Evolutionary conservation across 192 early-diverging fungal genomes (phyloP).

Genomic region (Coemansia sp.): DNA sequence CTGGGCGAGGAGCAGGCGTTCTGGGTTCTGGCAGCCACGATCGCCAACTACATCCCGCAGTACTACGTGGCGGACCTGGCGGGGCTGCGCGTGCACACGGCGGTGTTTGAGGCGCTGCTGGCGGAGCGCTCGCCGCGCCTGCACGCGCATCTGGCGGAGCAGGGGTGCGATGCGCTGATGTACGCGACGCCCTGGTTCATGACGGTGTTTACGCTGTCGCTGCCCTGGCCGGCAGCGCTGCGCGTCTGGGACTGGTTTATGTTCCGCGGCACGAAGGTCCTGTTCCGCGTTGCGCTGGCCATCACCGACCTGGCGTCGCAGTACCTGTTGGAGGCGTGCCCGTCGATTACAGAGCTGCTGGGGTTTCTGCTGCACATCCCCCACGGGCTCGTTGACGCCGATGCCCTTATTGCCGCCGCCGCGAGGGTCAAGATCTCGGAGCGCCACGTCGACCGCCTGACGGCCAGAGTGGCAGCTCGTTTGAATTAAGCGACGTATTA

Average conservation of each 20-base stretch:
- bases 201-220: conserved; percentile 82
- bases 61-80: conserved; percentile 76
- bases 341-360: conserved; percentile 74
- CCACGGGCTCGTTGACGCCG: conserved; percentile 44
- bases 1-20: conserved; percentile 87
- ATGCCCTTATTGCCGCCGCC: conserved; percentile 69
- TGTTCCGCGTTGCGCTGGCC: conserved; percentile 81
- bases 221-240: conserved; percentile 88
- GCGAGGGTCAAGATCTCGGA: conserved; percentile 71
- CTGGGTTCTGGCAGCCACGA: conserved; percentile 81
- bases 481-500: neutral
- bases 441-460: conserved; percentile 57
- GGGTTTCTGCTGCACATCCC: conserved; percentile 83
- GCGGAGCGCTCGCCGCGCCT: conserved; percentile 68
- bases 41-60: conserved; percentile 75
- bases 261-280: conserved; percentile 75
- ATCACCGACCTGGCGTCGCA: conserved; percentile 68
- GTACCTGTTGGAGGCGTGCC: conserved; percentile 75
- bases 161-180: conserved; percentile 85
- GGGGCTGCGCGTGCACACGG: conserved; percentile 80
- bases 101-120: conserved; percentile 79
- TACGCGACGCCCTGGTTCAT: conserved; percentile 96
- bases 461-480: neutral
- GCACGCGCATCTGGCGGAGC: conserved; percentile 68
- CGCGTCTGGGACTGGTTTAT: conserved; percentile 94